Conservation (phyloP, 176 grass and related monocot species). For the Lolium perenne region DNA sequence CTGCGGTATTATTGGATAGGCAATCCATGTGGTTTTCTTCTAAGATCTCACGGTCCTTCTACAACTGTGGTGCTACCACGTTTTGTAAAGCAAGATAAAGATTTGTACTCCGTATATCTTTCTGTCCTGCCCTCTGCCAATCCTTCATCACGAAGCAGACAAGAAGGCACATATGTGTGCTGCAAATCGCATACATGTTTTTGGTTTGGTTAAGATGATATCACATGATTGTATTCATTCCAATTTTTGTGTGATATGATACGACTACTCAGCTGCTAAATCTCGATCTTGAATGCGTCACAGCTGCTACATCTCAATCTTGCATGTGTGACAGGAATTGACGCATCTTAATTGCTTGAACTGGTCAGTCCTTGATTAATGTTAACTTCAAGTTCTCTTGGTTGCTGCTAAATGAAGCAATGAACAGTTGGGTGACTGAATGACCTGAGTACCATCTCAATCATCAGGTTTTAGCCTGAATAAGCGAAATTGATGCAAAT, state of each 20-base stretch:
- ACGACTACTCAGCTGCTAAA: not conserved
- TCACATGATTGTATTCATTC: not conserved
- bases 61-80: not conserved
- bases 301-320: not conserved
- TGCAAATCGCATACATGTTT: not conserved
- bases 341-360: not conserved
- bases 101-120: slow-evolving; percentile 30
- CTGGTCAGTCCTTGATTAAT: not conserved
- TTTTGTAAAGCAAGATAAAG: slow-evolving; percentile 41
- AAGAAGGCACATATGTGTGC: not conserved
- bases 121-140: not conserved
- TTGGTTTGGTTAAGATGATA: not conserved
- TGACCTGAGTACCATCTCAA: not conserved
- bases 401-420: not conserved
- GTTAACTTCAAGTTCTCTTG: not conserved
- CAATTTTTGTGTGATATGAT: not conserved
- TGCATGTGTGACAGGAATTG: not conserved
- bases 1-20: slow-evolving; percentile 36
- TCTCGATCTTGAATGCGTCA: not conserved
- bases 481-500: not conserved
- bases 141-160: slow-evolving; percentile 7
- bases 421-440: not conserved
- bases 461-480: not conserved
- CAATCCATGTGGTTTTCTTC: slow-evolving; percentile 12
- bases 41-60: not conserved